These are phyloP conservation scores for Trypanosoma grayi DNA, from an alignment of 208 protist species.

Conservation along the genomic window DNA sequence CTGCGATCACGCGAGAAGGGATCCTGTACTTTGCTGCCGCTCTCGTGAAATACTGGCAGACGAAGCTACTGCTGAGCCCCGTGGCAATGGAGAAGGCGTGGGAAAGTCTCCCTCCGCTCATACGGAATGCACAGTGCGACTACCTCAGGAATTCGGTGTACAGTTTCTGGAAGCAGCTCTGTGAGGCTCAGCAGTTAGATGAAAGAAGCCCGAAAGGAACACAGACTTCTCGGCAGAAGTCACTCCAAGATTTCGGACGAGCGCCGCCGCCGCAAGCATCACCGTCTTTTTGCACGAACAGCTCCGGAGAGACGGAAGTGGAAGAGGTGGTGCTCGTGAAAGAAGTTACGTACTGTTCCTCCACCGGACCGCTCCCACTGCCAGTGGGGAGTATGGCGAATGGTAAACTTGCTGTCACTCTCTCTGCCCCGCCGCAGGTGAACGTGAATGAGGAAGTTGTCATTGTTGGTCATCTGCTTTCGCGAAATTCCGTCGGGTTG, in stretches of 20 bases:
- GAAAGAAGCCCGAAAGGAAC: not conserved
- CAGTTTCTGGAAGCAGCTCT: not conserved
- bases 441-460: slow-evolving; percentile 6
- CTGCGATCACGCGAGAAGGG: not conserved
- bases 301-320: not conserved
- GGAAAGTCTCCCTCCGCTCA: slow-evolving; percentile 1
- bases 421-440: not conserved
- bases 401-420: slow-evolving; percentile 1
- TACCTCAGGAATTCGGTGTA: slow-evolving; percentile 1
- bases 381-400: not conserved
- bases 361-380: not conserved
- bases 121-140: slow-evolving; percentile 11
- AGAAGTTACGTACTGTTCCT: slow-evolving; percentile 21
- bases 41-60: slow-evolving; percentile 15
- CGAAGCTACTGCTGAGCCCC: not conserved
- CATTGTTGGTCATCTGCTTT: slow-evolving; percentile 3
- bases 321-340: not conserved
- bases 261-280: not conserved
- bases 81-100: slow-evolving; percentile 6
- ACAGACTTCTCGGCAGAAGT: too few species aligned
- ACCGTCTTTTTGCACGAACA: not conserved
- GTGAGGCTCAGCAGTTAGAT: not conserved
- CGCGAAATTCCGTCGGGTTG: slow-evolving; percentile 6
- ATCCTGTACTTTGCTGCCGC: slow-evolving; percentile 18
- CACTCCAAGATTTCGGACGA: not conserved